Conservation (phyloP, 2,329 filamentous ascomycete genomes). For the Didymella exigua region DNA sequence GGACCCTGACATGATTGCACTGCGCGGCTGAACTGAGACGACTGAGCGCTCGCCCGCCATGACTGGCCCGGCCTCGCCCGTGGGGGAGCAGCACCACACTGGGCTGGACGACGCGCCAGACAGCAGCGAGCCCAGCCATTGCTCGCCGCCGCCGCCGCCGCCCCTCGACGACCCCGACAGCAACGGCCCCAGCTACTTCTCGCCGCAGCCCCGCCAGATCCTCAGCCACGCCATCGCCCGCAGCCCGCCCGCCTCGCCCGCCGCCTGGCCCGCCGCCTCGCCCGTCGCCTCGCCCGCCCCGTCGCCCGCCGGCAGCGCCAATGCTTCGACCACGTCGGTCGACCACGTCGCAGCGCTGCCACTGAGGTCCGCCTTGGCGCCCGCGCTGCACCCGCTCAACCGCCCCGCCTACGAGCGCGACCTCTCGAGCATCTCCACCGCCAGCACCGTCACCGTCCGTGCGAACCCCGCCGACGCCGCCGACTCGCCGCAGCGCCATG, state of each 20-base stretch:
- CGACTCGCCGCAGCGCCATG: constrained; percentile 33
- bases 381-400: constrained; percentile 24
- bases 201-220: constrained; percentile 46
- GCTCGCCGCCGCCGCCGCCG: constrained; percentile 45
- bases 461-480: constrained; percentile 37
- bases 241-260: constrained; percentile 36
- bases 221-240: constrained; percentile 37
- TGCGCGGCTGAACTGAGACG: constrained; percentile 35
- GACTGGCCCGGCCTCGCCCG: constrained; percentile 37
- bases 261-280: constrained; percentile 42
- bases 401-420: constrained; percentile 51
- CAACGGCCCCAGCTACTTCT: constrained; percentile 47
- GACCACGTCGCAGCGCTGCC: constrained; percentile 12
- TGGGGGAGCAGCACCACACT: constrained; percentile 33
- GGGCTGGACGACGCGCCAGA: constrained; percentile 14
- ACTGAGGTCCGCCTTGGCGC: constrained; percentile 11
- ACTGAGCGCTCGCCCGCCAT: constrained; percentile 36
- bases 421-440: constrained; percentile 49
- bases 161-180: constrained; percentile 17
- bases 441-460: constrained; percentile 51
- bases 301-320: constrained; percentile 40
- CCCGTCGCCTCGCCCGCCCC: constrained; percentile 36
- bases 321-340: constrained; percentile 35
- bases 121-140: constrained; percentile 44
- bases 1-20: constrained; percentile 42